A percentile compares a stretch with the other conserved stretches of the same genome.
Conservation (phyloP, 2,329 filamentous ascomycete species). For the Teratosphaeria pseudoeucalypti region DNA sequence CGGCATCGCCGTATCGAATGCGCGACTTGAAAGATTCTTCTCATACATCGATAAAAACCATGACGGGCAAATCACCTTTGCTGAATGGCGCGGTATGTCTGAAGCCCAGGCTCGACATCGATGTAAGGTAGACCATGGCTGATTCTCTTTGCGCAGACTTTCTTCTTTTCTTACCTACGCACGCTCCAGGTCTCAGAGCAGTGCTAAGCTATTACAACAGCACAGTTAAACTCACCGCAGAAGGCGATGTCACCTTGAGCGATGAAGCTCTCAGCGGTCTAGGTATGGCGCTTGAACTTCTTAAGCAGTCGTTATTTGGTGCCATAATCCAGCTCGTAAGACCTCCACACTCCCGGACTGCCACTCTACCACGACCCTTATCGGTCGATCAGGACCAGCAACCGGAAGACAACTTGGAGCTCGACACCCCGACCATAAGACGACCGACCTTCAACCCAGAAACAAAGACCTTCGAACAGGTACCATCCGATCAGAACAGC, state of each 20-base stretch:
- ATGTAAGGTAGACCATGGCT: conserved; percentile 2
- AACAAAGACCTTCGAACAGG: conserved; percentile 2
- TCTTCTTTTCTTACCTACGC: conserved; percentile 71
- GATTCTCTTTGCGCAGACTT: conserved; percentile 53
- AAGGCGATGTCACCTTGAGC: conserved; percentile 87
- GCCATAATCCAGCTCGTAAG: conserved; percentile 50
- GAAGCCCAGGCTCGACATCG: background rate
- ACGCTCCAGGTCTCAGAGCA: conserved; percentile 62
- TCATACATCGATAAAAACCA: conserved; percentile 78
- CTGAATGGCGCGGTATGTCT: conserved; percentile 80
- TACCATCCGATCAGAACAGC: conserved; percentile 5
- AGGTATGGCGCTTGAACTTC: conserved; percentile 67
- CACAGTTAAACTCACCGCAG: conserved; percentile 77
- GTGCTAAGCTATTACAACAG: conserved; percentile 87
- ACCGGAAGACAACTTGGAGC: background rate
- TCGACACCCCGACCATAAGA: background rate
- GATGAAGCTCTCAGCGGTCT: conserved; percentile 85
- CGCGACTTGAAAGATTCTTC: conserved; percentile 77
- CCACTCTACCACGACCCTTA: background rate
- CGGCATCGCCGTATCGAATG: conserved; percentile 66
- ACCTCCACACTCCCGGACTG: background rate
- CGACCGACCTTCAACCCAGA: background rate
- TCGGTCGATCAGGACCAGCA: background rate
- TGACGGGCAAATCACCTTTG: conserved; percentile 78
- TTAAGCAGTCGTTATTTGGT: conserved; percentile 65